Percentiles rank a stretch among this genome's conserved stretches.
phyloP scores from a whole-genome alignment of 2,329 filamentous ascomycete species.

The Westerdykella aurantiaca region DNA sequence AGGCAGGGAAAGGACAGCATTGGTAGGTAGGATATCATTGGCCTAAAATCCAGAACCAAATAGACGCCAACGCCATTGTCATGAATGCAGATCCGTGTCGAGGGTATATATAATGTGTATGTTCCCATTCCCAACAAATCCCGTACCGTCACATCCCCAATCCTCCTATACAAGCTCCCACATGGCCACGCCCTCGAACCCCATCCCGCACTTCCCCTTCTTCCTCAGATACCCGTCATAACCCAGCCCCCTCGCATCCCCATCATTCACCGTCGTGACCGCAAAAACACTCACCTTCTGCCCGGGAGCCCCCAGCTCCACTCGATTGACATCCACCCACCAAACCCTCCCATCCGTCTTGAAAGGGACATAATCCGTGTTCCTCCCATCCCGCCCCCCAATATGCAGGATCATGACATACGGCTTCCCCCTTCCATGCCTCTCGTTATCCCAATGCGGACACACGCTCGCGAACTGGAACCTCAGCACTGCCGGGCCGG shows the following conservation, averaged over 20 bases:
- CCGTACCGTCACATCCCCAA: background rate
- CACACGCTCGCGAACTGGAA: conserved; percentile 80
- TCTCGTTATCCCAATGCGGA: conserved; percentile 73
- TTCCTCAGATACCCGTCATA: conserved; percentile 36
- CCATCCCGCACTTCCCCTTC: conserved; percentile 44
- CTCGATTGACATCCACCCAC: conserved; percentile 64
- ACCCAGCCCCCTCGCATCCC: conserved; percentile 50
- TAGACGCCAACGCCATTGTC: too few species aligned
- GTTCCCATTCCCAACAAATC: background rate
- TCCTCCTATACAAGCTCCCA: conserved; percentile 48
- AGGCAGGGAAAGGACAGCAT: too few species aligned
- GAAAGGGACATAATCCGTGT: conserved; percentile 64
- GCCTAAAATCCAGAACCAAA: too few species aligned
- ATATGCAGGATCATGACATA: conserved; percentile 66
- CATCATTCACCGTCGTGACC: conserved; percentile 49
- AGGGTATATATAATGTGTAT: too few species aligned
- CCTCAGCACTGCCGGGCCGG: conserved; percentile 48
- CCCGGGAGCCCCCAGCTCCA: conserved; percentile 45
- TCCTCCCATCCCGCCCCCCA: conserved; percentile 55
- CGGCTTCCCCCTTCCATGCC: conserved; percentile 58
- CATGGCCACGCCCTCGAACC: conserved; percentile 47
- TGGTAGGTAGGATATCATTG: too few species aligned
- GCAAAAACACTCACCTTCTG: conserved; percentile 61
- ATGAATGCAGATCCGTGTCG: too few species aligned
- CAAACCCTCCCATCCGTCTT: conserved; percentile 70